Evolutionary conservation across 345 rosid genomes (phyloP), one percentile per base, ranked within the genome.

Genomic region (Pelargonium nanum): DNA sequence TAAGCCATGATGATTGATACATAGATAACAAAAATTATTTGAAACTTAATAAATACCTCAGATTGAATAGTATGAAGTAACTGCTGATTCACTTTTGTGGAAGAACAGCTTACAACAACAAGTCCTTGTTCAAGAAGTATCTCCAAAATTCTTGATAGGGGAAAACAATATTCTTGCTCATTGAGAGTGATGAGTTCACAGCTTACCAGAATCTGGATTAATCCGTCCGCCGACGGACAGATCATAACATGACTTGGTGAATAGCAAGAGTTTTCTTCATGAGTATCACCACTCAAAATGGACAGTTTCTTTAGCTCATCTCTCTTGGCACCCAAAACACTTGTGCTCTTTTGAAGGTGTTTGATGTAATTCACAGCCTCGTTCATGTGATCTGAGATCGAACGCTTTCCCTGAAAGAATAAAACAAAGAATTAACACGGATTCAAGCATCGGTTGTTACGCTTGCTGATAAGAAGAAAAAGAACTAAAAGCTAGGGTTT

Each of bases 331-430:
- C 80, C 57, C 26, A 84, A 65, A 26, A 74, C 85, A 60, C 75
- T 66, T 56, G 74, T 68, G 67, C 75, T 81, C 55, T 26, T 67
- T 63, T 77, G 74, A 9, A 83, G 64, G 61, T 77, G 70, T 59
- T 69, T 80, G 64, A 91, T 81, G 62, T 88, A 84, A 51, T 83
- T 81, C 68, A 73, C 81, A 1, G 91, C 90, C 73, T 78, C 96
- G 54, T 79, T 60, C 72, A 86, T 81, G 53, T 81, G 91, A 79
- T 88, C 97, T 23, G 94, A 85, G 63, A 74, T 79, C 25, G 96
- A 81, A 13, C 97, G 82, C 74, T 84, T 91, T 71, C 94, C 96
- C 97, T 88, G 75, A 44, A 62, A 34, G 48, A 61, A 12, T 58
- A 63, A 71, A 57, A 56, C 62, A 22, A 53, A 57, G 70, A 59